Evolutionary conservation across 1,139 yeast genomes (phyloP).

Genomic region (Geotrichum aggregatum): DNA sequence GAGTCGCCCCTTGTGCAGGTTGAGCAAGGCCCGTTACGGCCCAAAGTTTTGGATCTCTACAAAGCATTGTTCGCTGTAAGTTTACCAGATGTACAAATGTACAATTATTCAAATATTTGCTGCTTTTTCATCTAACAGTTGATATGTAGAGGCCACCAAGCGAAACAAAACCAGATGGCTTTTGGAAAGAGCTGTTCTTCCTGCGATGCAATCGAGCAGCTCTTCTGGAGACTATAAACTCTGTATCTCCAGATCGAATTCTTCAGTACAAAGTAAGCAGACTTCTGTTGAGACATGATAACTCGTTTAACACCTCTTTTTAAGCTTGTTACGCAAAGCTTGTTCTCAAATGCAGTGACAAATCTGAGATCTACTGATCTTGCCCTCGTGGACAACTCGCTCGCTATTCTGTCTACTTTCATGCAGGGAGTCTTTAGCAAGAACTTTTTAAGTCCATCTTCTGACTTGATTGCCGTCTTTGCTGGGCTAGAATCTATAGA

Average conservation of each 20-base stretch:
- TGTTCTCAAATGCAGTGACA: constrained; percentile 32
- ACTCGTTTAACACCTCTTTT: background rate
- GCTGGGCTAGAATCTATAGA: constrained; percentile 40
- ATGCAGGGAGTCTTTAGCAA: constrained; percentile 34
- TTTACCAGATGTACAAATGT: background rate
- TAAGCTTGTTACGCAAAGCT: constrained; percentile 27
- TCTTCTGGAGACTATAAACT: constrained; percentile 28
- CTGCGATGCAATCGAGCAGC: constrained; percentile 35
- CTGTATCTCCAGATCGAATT: constrained; percentile 30
- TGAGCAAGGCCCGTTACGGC: constrained; percentile 36
- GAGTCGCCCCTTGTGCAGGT: constrained; percentile 40
- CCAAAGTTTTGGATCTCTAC: constrained; percentile 39
- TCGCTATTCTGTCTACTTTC: constrained; percentile 31
- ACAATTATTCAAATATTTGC: background rate
- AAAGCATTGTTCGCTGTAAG: constrained; percentile 35
- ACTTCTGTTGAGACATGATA: background rate
- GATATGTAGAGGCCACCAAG: constrained; percentile 19
- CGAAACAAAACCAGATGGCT: constrained; percentile 31
- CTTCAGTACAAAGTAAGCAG: constrained; percentile 24
- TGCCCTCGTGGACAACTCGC: constrained; percentile 29
- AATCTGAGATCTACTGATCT: constrained; percentile 25
- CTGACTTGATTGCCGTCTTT: constrained; percentile 37
- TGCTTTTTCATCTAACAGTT: background rate
- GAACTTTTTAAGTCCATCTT: constrained; percentile 33
- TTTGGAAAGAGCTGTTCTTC: constrained; percentile 42